Percentiles rank a stretch among this genome's conserved stretches.
Conservation (phyloP, 768 basidiomycete species). For the Leccinellum rugosiceps region DNA sequence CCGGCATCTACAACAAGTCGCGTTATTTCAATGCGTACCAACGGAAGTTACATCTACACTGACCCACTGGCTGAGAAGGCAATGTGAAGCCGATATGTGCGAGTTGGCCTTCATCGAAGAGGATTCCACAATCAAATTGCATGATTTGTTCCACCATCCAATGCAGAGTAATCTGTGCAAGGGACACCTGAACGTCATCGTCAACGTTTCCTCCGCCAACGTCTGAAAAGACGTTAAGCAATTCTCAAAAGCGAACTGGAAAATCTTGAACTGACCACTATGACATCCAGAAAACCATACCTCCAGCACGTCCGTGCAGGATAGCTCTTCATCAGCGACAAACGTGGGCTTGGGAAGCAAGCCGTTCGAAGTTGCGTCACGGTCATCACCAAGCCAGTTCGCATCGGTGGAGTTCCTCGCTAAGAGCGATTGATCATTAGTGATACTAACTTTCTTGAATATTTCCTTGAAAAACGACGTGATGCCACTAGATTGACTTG, state of each 20-base stretch:
- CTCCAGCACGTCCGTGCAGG: slow-evolving; percentile 56
- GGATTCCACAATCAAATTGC: slow-evolving; percentile 53
- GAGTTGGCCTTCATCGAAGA: slow-evolving; percentile 52
- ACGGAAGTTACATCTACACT: neutral
- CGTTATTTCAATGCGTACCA: neutral
- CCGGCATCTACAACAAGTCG: neutral
- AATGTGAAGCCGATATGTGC: slow-evolving; percentile 39
- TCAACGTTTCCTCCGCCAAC: slow-evolving; percentile 63
- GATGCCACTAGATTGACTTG: neutral
- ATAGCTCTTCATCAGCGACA: slow-evolving; percentile 2
- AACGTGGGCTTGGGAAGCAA: neutral
- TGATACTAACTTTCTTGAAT: neutral
- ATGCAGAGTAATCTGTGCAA: slow-evolving; percentile 61
- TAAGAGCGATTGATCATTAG: neutral
- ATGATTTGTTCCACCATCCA: slow-evolving; percentile 80
- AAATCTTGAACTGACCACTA: slow-evolving; percentile 43
- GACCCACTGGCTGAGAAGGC: slow-evolving; percentile 10
- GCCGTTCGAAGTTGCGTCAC: neutral
- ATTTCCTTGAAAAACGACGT: neutral
- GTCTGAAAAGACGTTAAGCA: slow-evolving; percentile 38
- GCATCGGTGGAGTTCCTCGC: neutral
- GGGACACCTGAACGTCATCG: slow-evolving; percentile 38
- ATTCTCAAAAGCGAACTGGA: neutral
- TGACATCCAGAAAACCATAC: slow-evolving; percentile 83
- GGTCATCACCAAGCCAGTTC: neutral